Conservation (phyloP, 2,329 filamentous ascomycete species). For the Colletotrichum navitas region DNA sequence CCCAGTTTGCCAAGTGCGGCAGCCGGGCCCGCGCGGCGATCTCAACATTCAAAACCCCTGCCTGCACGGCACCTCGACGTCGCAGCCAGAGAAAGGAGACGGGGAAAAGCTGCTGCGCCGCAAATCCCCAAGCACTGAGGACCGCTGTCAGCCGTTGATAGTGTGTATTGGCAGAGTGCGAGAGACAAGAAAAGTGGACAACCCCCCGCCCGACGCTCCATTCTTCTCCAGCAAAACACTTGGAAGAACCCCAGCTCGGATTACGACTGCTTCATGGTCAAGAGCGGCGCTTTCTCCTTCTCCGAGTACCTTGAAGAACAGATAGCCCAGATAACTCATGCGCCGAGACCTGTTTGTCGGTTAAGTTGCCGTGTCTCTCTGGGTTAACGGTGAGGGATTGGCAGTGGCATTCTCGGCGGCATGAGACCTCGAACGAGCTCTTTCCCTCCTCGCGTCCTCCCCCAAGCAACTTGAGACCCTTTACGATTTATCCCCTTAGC, state of each 20-base stretch:
- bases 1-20: slow-evolving; percentile 29
- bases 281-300: slow-evolving; percentile 5
- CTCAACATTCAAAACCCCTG: slow-evolving; percentile 27
- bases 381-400: neutral
- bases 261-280: slow-evolving; percentile 30
- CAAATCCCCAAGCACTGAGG: neutral
- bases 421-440: neutral
- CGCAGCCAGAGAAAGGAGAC: neutral
- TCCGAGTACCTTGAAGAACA: neutral
- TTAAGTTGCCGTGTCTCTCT: slow-evolving; percentile 18
- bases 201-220: neutral
- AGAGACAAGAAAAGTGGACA: neutral
- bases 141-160: neutral
- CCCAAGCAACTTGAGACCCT: slow-evolving; percentile 1
- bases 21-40: slow-evolving; percentile 37
- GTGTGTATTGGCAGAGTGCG: neutral
- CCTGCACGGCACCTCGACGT: neutral
- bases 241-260: slow-evolving; percentile 4
- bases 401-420: slow-evolving; percentile 29
- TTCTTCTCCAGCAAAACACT: slow-evolving; percentile 1
- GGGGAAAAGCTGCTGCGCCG: neutral
- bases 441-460: neutral
- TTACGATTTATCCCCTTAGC: neutral
- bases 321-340: slow-evolving; percentile 17
- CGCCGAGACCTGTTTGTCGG: slow-evolving; percentile 38